Evolutionary conservation across 352 stramenopile species (phyloP).

Genomic region (Pythium myriotylum): DNA sequence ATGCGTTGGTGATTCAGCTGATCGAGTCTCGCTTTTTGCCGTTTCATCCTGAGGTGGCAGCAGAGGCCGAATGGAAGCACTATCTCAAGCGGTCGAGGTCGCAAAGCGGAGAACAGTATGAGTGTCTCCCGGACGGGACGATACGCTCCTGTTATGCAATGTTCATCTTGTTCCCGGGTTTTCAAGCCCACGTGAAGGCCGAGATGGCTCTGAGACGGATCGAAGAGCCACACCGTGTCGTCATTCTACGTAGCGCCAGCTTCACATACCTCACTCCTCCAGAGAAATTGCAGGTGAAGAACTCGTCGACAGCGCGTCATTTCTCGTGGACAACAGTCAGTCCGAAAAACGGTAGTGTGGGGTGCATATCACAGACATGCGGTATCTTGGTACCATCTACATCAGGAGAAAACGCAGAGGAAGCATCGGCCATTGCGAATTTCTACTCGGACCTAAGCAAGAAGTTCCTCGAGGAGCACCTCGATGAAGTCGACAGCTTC

Average conservation of each 20-base stretch:
- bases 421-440: not conserved
- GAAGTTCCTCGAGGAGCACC: slow-evolving; percentile 1
- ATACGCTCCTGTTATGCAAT: no score
- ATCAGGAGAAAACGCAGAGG: not conserved
- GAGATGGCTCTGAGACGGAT: slow-evolving; percentile 1
- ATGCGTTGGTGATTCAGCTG: not conserved
- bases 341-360: not conserved
- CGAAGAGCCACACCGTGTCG: slow-evolving; percentile 2
- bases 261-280: slow-evolving; percentile 1
- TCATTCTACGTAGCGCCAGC: slow-evolving; percentile 1
- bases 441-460: not conserved
- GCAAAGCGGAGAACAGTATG: not conserved
- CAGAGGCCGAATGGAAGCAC: slow-evolving; percentile 4
- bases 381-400: not conserved
- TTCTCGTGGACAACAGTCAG: slow-evolving; percentile 3
- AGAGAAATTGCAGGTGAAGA: not conserved
- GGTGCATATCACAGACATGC: slow-evolving; percentile 4
- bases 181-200: slow-evolving; percentile 4
- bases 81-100: not conserved
- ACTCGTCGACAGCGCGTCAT: not conserved
- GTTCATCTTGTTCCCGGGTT: slow-evolving; percentile 1
- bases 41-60: slow-evolving; percentile 3
- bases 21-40: slow-evolving; percentile 11
- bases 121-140: no score
- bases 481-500: slow-evolving; percentile 6